phyloP scores from a whole-genome alignment of 2,329 filamentous ascomycete species.

The Rachicladosporium sp. region DNA sequence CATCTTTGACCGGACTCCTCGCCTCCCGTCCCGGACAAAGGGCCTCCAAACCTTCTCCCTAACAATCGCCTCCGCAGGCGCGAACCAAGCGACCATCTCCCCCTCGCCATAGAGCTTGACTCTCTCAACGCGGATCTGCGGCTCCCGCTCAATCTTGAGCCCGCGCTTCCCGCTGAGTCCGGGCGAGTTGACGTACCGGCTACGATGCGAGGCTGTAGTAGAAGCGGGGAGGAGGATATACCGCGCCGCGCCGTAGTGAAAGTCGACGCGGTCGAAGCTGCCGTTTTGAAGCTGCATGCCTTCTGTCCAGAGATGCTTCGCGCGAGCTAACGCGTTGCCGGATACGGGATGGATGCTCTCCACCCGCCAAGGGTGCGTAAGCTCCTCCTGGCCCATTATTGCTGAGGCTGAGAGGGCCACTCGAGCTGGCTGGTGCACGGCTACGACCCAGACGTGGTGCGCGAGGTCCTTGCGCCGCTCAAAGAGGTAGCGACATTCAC shows the following conservation, averaged over 20 bases:
- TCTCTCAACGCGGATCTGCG: constrained; percentile 8
- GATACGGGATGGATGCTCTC: constrained; percentile 4
- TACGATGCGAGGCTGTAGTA: not conserved
- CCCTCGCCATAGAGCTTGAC: constrained; percentile 3
- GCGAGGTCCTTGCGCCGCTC: constrained; percentile 5
- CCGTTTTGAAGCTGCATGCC: constrained; percentile 1
- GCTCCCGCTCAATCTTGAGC: not conserved
- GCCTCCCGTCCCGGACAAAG: too few species aligned
- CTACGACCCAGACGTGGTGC: constrained; percentile 9
- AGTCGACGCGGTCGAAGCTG: constrained; percentile 2
- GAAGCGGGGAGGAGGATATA: constrained; percentile 2
- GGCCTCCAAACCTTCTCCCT: too few species aligned
- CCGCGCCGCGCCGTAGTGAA: constrained; percentile 8
- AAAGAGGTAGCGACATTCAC: not conserved
- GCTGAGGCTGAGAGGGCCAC: not conserved
- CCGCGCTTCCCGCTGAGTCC: not conserved
- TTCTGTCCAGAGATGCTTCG: constrained; percentile 6
- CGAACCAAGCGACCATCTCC: constrained; percentile 6
- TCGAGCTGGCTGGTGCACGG: constrained; percentile 3
- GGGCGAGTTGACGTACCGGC: not conserved
- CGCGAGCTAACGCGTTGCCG: constrained; percentile 6
- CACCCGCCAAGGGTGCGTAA: constrained; percentile 3
- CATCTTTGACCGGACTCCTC: too few species aligned
- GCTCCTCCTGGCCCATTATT: not conserved
- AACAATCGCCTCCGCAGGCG: not conserved